Percentiles rank a stretch among this genome's conserved stretches.
Conservation (phyloP, 2,329 filamentous ascomycete species). For the Albophoma yamanashiensis region DNA sequence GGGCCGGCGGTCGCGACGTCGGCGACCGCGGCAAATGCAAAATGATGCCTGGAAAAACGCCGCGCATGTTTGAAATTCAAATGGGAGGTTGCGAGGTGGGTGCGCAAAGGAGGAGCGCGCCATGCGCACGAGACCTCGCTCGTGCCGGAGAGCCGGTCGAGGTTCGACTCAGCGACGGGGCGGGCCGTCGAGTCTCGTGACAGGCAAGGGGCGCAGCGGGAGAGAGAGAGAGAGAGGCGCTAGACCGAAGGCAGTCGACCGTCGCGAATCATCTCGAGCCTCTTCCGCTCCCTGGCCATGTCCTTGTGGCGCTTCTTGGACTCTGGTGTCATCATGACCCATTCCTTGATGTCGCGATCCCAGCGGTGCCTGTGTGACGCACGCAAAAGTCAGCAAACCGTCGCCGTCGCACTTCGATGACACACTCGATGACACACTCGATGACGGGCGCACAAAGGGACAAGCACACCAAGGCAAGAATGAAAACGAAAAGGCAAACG, state of each 20-base stretch:
- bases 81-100: not conserved
- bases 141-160: not conserved
- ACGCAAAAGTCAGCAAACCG: not conserved
- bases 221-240: not conserved
- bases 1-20: not conserved
- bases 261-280: constrained; percentile 10
- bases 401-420: not conserved
- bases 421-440: no score
- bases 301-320: constrained; percentile 13
- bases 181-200: not conserved
- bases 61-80: not conserved
- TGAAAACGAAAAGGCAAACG: not conserved
- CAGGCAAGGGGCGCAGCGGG: not conserved
- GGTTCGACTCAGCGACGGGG: not conserved
- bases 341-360: constrained; percentile 46
- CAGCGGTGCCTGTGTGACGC: constrained; percentile 42
- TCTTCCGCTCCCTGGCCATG: constrained; percentile 15
- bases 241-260: constrained; percentile 5
- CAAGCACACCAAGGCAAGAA: constrained; percentile 11
- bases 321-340: constrained; percentile 35
- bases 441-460: not conserved
- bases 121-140: not conserved
- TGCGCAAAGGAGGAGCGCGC: not conserved
- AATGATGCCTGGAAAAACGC: not conserved
- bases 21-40: not conserved